These are phyloP conservation scores for Cucumis melo DNA, from an alignment of 306 rosid genomes.

Conservation along the genomic window DNA sequence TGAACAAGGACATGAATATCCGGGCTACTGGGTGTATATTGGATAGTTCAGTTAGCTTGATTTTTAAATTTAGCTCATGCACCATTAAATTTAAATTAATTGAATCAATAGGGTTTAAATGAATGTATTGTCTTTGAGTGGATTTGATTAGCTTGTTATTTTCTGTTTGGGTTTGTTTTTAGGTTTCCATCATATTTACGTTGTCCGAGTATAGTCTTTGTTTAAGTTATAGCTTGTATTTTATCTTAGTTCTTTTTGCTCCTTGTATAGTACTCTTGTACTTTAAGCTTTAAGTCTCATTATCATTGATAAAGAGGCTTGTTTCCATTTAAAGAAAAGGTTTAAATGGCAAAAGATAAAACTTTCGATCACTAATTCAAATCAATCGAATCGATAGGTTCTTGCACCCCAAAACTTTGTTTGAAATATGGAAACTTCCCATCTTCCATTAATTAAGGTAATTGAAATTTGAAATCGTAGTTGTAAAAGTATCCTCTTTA, in stretches of 20 bases:
- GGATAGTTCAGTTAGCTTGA: neutral
- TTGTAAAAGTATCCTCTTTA: neutral
- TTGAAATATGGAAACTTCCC: neutral
- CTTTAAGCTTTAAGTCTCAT: too few species aligned
- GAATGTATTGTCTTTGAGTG: neutral
- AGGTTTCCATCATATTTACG: too few species aligned
- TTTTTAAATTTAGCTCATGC: neutral
- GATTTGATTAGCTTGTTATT: too few species aligned
- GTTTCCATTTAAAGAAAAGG: too few species aligned
- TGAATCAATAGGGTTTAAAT: neutral
- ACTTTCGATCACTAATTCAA: too few species aligned
- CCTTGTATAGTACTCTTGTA: too few species aligned
- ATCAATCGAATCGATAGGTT: too few species aligned
- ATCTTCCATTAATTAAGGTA: neutral
- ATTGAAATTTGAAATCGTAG: neutral
- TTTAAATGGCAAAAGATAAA: neutral
- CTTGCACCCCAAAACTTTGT: neutral
- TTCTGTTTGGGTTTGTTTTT: too few species aligned
- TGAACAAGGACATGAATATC: neutral
- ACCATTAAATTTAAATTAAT: neutral
- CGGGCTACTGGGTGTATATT: neutral
- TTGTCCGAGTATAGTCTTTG: too few species aligned
- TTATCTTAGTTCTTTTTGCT: too few species aligned
- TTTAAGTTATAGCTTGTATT: too few species aligned
- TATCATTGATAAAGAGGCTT: too few species aligned